Evolutionary conservation across 768 basidiomycete genomes (phyloP).

Genomic region (Agrocybe praecox): DNA sequence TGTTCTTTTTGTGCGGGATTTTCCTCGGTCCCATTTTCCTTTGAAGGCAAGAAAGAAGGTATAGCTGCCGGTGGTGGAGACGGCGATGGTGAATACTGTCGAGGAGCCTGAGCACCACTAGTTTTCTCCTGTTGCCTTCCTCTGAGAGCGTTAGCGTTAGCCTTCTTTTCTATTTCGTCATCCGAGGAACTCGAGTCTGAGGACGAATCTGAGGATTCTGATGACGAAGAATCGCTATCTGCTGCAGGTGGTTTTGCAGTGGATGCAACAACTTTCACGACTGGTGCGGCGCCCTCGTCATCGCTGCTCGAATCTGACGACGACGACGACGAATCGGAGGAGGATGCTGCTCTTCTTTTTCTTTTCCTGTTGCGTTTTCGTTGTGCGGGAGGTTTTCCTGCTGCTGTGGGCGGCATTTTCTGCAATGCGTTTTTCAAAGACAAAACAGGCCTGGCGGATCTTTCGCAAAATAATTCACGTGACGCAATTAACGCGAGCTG

Average conservation of each 20-base stretch:
- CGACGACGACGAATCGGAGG: conserved; percentile 45
- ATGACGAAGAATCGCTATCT: conserved; percentile 29
- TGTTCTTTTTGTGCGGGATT: conserved; percentile 47
- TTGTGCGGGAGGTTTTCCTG: conserved; percentile 32
- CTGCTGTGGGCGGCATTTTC: conserved; percentile 30
- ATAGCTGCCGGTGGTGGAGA: conserved; percentile 48
- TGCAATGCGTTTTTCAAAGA: too few species aligned
- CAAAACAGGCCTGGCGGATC: too few species aligned
- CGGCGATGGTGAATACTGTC: conserved; percentile 41
- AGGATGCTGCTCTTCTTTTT: conserved; percentile 51
- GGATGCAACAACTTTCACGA: conserved; percentile 11
- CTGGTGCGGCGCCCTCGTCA: conserved; percentile 17
- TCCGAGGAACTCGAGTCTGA: conserved; percentile 23
- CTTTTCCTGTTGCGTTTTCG: conserved; percentile 56
- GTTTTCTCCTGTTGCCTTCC: conserved; percentile 13
- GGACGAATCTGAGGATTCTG: conserved; percentile 25
- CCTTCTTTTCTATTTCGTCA: conserved; percentile 15
- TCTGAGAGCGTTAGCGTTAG: conserved; percentile 1
- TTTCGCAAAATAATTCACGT: too few species aligned
- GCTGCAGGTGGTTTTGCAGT: conserved; percentile 25
- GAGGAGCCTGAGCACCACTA: conserved; percentile 15
- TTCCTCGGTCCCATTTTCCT: conserved; percentile 22
- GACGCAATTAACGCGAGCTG: too few species aligned
- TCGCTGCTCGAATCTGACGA: conserved; percentile 34
- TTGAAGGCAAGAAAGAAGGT: conserved; percentile 59